Evolutionary conservation across 108 stramenopile species (phyloP).

Genomic region (Nitzschia inconspicua): DNA sequence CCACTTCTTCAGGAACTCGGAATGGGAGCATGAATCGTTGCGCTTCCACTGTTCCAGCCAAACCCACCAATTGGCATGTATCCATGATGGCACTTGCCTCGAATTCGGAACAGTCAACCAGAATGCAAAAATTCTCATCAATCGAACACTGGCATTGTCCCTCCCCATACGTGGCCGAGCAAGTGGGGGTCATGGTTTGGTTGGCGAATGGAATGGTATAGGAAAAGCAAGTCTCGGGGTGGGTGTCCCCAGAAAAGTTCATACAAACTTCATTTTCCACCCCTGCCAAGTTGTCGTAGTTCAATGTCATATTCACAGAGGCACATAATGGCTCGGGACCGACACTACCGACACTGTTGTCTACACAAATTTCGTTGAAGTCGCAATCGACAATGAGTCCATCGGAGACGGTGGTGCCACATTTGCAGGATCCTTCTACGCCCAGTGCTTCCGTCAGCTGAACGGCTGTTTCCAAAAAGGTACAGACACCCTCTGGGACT

Average conservation of each 20-base stretch:
- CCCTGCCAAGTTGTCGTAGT: constrained; percentile 1
- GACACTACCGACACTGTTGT: not conserved
- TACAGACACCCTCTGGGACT: not conserved
- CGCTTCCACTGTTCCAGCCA: not conserved
- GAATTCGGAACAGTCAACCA: constrained; percentile 19
- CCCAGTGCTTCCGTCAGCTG: not conserved
- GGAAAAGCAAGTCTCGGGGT: constrained; percentile 16
- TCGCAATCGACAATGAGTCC: constrained; percentile 6
- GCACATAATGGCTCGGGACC: not conserved
- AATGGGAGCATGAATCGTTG: not conserved
- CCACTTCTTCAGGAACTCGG: not conserved
- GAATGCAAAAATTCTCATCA: constrained; percentile 6
- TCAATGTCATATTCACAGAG: constrained; percentile 4
- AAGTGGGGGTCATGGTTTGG: not conserved
- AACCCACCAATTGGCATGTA: constrained; percentile 14
- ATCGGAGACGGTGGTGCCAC: not conserved
- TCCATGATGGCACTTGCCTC: constrained; percentile 18
- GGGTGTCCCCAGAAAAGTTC: constrained; percentile 9
- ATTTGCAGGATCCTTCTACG: not conserved
- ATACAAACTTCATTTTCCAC: constrained; percentile 8
- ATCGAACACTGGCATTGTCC: constrained; percentile 12
- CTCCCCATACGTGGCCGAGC: constrained; percentile 17
- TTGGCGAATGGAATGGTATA: constrained; percentile 12
- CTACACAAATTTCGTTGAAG: constrained; percentile 9
- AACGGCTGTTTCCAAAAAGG: not conserved